Conservation (phyloP, 1,139 yeast genomes). For the Sugiyamaella neomexicana region DNA sequence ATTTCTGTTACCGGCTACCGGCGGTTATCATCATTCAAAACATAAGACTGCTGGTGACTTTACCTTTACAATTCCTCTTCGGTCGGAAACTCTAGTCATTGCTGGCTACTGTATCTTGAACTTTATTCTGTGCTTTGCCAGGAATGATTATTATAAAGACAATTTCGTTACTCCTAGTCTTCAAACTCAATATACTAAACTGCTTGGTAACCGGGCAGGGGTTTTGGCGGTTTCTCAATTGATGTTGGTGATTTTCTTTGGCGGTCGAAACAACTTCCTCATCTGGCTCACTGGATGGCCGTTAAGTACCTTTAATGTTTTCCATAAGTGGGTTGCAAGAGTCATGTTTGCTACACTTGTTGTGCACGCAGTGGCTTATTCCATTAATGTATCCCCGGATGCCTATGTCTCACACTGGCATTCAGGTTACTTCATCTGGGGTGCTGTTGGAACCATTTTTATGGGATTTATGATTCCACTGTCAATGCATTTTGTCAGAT, state of each 20-base stretch:
- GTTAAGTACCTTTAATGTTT: slow-evolving; percentile 56
- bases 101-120: slow-evolving; percentile 48
- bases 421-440: slow-evolving; percentile 49
- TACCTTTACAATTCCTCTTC: slow-evolving; percentile 54
- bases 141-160: slow-evolving; percentile 45
- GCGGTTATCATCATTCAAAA: slow-evolving; percentile 47
- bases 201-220: slow-evolving; percentile 63
- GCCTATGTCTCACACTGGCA: slow-evolving; percentile 21
- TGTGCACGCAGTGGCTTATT: slow-evolving; percentile 36
- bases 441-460: slow-evolving; percentile 51
- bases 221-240: slow-evolving; percentile 49
- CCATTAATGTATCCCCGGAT: slow-evolving; percentile 19
- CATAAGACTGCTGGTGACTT: slow-evolving; percentile 37
- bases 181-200: slow-evolving; percentile 48
- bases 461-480: slow-evolving; percentile 48
- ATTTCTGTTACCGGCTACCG: slow-evolving; percentile 52
- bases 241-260: slow-evolving; percentile 56
- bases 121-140: slow-evolving; percentile 42
- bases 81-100: slow-evolving; percentile 54
- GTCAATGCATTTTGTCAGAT: slow-evolving; percentile 54
- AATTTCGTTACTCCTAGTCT: slow-evolving; percentile 41
- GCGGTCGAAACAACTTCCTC: slow-evolving; percentile 67
- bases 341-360: slow-evolving; percentile 49
- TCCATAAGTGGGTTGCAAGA: slow-evolving; percentile 70
- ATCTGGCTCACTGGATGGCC: slow-evolving; percentile 68